Base-by-base conservation (phyloP, 495 filamentous ascomycete genomes). In the Astrothelium macrocarpum region DNA sequence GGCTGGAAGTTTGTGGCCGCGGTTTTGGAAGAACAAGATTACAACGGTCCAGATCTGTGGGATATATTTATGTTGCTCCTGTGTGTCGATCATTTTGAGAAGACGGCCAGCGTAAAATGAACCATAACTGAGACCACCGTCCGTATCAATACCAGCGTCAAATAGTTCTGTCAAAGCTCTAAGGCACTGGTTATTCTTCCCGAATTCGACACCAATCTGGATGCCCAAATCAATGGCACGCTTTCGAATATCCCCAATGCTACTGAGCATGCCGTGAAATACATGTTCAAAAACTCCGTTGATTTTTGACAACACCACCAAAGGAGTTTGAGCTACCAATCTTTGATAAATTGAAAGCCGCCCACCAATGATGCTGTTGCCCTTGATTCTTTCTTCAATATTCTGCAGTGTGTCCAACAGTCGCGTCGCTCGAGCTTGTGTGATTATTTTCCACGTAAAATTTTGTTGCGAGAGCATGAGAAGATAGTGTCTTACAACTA, bases 1-100 rank as follows among this genome's bases (percentile, higher is more conserved):
- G 64, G 82, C 77, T 32, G 90, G 83, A 18, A 91, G 70, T 26
- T 82, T 78, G 53, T 76, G 81, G 42, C 75, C 76, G 63, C 82
- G 83, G 60, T 79, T 81, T 53, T 87, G 83, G 32, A 95, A 78
- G 25, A 96, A 82, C 2, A 96, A 79, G 10, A 93, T 79, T 3
- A 94, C 79, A 25, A 89, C 80, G 59, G 86, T 89, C 93, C 93
- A 98, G 32, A 97, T 88, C 61, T 90, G 86, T 5, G 94, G 91
- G n/a, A 94, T 90, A 63, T 84, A 80, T 0, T 79, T 71, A 26
- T 79, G 78, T 11, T 83, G 83, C n/a, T 86, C 80, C 49, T 85
- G 82, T 45, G 84, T 80, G 28, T 80, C 78, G 43, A 88, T 74
- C 83, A 96, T 88, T n/a, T 81, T 56, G 5, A 2, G 23, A 56